A percentile compares a stretch with the other conserved stretches of the same genome.
phyloP scores from a whole-genome alignment of 441 rosid species.

The Melianthus villosus region DNA sequence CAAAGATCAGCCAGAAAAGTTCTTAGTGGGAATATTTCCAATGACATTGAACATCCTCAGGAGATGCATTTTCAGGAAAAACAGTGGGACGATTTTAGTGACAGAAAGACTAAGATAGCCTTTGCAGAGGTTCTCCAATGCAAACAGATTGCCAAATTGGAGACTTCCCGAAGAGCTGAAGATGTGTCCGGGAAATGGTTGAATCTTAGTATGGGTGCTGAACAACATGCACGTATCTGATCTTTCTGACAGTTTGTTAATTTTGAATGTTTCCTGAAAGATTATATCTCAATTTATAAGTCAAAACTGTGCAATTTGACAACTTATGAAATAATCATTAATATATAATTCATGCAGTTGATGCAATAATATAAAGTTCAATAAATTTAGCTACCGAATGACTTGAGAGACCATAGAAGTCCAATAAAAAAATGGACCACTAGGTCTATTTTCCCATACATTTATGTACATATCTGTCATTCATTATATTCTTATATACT shows the following conservation, averaged over 20 bases:
- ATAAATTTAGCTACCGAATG: no score
- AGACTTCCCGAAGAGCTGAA: conserved; percentile 28
- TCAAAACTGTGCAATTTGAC: no score
- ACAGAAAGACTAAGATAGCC: conserved; percentile 32
- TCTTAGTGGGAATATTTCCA: conserved; percentile 10
- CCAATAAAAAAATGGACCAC: no score
- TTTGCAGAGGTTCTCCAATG: conserved; percentile 51
- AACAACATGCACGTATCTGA: no score
- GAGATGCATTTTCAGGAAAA: conserved; percentile 27
- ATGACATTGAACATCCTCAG: conserved; percentile 20
- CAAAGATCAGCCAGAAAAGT: conserved; percentile 17
- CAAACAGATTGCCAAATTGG: conserved; percentile 55
- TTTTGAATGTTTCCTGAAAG: no score
- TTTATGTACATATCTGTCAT: background rate
- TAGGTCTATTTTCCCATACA: background rate
- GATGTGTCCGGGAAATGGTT: conserved; percentile 19
- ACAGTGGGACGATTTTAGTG: conserved; percentile 78
- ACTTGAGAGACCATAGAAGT: no score
- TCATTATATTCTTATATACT: background rate
- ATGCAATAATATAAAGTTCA: no score
- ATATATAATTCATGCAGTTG: no score
- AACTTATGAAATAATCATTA: no score
- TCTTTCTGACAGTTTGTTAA: no score
- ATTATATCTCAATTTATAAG: no score
- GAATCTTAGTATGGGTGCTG: no score